Base-by-base conservation (phyloP, 768 basidiomycete species). In the Mycena indigotica region DNA sequence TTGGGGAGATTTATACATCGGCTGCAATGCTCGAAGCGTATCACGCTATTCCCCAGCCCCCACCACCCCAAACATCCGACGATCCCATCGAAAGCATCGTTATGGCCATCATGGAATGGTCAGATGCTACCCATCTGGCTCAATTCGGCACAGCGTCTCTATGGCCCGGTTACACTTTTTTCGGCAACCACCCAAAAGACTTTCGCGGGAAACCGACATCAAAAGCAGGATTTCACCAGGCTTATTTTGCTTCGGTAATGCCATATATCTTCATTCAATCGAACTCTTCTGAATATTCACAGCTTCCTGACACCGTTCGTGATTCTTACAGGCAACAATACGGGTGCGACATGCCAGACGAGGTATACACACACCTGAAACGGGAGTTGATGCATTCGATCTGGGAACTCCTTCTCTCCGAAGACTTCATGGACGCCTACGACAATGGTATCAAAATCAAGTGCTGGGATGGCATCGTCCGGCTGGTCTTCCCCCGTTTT, bases 101-200 rank as follows among this genome's bases (percentile, higher is more conserved):
- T 15, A 58, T 61, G 1, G 41, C 57, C 3, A 26, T 69, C 1
- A 68, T 68, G 66, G 19, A 65, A 4, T 69, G 67, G 51, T 69
- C 68, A 0, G 67, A 70, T 28, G 19, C 62, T 0, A 70, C 67
- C 0, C 67, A 69, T 35, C 65, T 69, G 2, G 45, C 69, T 0
- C 63, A 61, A 6, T 70, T 66, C 38, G 65, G 65, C 10, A 52
- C 25, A 24, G 57, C 63, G 2, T 19, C 52, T 2, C 32, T 62
- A 12, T 65, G 63, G 63, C 62, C 63, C 3, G 28, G 10, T 8
- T n/a, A n/a, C n/a, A n/a, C n/a, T n/a, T n/a, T n/a, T n/a, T n/a
- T n/a, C n/a, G n/a, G n/a, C n/a, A n/a, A n/a, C n/a, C n/a, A n/a
- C n/a, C n/a, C n/a, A n/a, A n/a, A n/a, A n/a, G n/a, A n/a, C n/a